Evolutionary conservation across 306 rosid genomes (phyloP).

Genomic region (Phaseolus lunatus): DNA sequence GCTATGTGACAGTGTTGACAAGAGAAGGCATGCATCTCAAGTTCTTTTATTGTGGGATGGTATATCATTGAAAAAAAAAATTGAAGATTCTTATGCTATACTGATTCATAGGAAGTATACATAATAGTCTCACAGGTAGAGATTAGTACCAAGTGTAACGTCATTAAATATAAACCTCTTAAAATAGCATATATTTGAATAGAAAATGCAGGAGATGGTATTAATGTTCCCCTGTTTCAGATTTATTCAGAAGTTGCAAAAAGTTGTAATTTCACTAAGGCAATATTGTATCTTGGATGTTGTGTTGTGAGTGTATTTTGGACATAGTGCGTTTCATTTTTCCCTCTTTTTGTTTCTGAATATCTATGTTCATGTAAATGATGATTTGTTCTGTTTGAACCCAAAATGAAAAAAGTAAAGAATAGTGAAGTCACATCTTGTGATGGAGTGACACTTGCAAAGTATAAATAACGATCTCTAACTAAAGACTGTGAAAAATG

Average conservation of each 20-base stretch:
- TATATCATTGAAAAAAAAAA: not conserved
- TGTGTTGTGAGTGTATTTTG: conserved; percentile 41
- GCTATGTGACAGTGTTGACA: conserved; percentile 50
- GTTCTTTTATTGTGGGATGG: conserved; percentile 46
- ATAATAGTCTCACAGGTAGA: conserved; percentile 28
- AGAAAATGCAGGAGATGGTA: conserved; percentile 35
- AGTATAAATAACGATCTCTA: conserved; percentile 19
- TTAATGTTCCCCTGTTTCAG: conserved; percentile 43
- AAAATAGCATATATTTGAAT: conserved; percentile 31
- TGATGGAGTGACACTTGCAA: conserved; percentile 45
- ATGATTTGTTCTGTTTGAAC: conserved; percentile 33
- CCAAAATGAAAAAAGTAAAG: conserved; percentile 10
- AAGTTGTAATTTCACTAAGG: conserved; percentile 37
- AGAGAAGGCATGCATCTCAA: conserved; percentile 47
- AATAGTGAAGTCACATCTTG: conserved; percentile 61
- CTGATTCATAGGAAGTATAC: conserved; percentile 37
- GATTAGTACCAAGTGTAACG: conserved; percentile 44
- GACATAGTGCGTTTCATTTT: not conserved
- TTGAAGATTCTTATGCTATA: conserved; percentile 35
- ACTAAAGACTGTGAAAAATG: conserved; percentile 37
- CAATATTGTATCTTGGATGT: conserved; percentile 42
- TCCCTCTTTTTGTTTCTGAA: not conserved
- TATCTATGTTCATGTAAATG: conserved; percentile 17
- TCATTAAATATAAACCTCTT: not conserved
- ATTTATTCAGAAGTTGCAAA: conserved; percentile 38